phyloP scores from a whole-genome alignment of 2,329 filamentous ascomycete genomes.

The Paraconiothyrium brasiliense region DNA sequence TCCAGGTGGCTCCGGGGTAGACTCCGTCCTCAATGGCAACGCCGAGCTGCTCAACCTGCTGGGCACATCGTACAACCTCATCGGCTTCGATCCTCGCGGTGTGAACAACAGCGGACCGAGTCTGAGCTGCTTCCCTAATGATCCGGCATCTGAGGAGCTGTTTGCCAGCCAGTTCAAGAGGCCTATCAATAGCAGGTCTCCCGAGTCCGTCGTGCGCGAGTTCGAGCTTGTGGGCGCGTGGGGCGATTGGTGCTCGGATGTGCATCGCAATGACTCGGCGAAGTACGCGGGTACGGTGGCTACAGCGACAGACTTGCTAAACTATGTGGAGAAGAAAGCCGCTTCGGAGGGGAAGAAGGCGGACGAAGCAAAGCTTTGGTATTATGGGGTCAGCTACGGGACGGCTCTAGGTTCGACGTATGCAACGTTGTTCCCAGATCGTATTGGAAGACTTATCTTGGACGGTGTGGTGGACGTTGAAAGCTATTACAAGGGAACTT shows the following conservation, averaged over 20 bases:
- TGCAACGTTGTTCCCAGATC: conserved; percentile 56
- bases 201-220: not conserved
- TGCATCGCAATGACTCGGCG: conserved; percentile 28
- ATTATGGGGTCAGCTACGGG: conserved; percentile 56
- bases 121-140: conserved; percentile 43
- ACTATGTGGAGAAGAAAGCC: conserved; percentile 34
- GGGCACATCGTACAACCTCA: conserved; percentile 48
- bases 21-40: conserved; percentile 9
- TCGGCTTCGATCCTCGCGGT: conserved; percentile 53
- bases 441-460: conserved; percentile 53
- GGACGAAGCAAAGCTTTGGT: conserved; percentile 48
- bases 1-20: conserved; percentile 56
- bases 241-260: conserved; percentile 32
- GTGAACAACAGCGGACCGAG: conserved; percentile 47
- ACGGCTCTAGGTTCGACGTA: conserved; percentile 58
- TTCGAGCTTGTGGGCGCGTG: conserved; percentile 20
- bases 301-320: conserved; percentile 42
- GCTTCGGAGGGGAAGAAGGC: conserved; percentile 25
- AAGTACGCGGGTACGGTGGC: conserved; percentile 43
- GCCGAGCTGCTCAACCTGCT: conserved; percentile 2
- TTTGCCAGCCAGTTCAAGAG: not conserved
- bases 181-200: conserved; percentile 16
- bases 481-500: conserved; percentile 57
- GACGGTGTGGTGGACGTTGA: conserved; percentile 54
- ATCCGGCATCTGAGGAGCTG: conserved; percentile 6